Conservation (phyloP, 352 stramenopile species). For the Pythium plurisporium region DNA sequence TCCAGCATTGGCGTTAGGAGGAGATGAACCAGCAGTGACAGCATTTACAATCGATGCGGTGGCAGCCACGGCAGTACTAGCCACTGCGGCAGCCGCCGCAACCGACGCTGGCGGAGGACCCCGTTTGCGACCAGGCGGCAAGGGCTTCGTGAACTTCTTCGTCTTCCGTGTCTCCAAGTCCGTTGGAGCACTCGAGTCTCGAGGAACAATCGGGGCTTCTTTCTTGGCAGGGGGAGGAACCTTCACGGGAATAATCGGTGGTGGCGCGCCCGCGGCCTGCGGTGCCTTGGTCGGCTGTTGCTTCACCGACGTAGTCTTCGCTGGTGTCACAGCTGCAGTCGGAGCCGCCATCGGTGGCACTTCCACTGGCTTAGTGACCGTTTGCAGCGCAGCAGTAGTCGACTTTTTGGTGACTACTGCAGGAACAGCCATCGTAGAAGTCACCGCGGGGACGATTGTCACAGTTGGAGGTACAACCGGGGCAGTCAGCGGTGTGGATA, state of each 20-base stretch:
- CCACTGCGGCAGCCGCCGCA: background rate
- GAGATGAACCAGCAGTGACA: background rate
- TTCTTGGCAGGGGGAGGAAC: background rate
- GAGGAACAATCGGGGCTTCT: background rate
- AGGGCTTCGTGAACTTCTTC: slow-evolving; percentile 5
- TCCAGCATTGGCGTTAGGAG: background rate
- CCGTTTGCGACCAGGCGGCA: slow-evolving; percentile 1
- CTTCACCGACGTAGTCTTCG: too few relatives aligned
- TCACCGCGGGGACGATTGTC: too few relatives aligned
- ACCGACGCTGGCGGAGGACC: background rate
- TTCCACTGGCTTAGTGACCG: too few relatives aligned
- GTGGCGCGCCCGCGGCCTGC: background rate
- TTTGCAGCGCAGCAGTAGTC: too few relatives aligned
- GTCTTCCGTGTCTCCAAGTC: slow-evolving; percentile 1
- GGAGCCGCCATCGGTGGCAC: too few relatives aligned
- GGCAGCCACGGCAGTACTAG: background rate
- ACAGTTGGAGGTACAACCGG: too few relatives aligned
- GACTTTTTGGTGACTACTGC: too few relatives aligned
- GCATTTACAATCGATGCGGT: background rate
- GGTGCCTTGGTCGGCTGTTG: too few relatives aligned
- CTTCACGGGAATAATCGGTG: background rate
- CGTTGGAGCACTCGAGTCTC: background rate
- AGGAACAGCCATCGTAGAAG: too few relatives aligned
- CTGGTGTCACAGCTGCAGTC: too few relatives aligned
- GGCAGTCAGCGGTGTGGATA: too few relatives aligned